Conservation (phyloP, 2,329 filamentous ascomycete species). For the Paracorniculantispora psalliotae region DNA sequence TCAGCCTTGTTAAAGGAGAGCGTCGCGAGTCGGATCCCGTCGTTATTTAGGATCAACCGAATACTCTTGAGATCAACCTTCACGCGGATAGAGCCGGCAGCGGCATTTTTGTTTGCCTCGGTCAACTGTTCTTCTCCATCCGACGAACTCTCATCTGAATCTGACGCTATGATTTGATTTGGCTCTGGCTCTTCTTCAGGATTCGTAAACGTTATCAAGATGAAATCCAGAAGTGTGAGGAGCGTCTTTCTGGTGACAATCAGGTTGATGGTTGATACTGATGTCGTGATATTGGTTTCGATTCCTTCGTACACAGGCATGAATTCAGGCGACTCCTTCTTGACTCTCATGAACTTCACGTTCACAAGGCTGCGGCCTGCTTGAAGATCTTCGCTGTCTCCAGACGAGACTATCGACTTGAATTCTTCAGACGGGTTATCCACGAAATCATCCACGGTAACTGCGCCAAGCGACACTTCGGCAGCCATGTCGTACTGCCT, state of each 20-base stretch:
- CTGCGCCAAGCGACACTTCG: constrained; percentile 78
- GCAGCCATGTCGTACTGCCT: constrained; percentile 89
- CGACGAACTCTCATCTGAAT: constrained; percentile 37
- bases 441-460: constrained; percentile 92
- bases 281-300: constrained; percentile 85
- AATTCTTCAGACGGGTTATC: constrained; percentile 85
- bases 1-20: constrained; percentile 89
- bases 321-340: constrained; percentile 87
- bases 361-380: constrained; percentile 78
- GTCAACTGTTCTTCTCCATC: constrained; percentile 33
- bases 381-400: constrained; percentile 64
- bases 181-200: constrained; percentile 31
- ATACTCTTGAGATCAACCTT: constrained; percentile 93
- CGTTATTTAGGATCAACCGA: constrained; percentile 90
- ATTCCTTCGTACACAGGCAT: constrained; percentile 87
- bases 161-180: constrained; percentile 24
- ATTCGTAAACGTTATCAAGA: constrained; percentile 82
- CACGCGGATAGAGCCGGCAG: constrained; percentile 76
- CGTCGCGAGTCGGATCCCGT: constrained; percentile 90
- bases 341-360: constrained; percentile 86
- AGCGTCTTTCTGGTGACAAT: constrained; percentile 91
- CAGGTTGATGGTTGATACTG: constrained; percentile 91
- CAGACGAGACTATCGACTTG: constrained; percentile 93
- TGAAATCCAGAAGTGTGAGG: constrained; percentile 87
- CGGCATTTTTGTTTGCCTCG: constrained; percentile 29